Evolutionary conservation across 257 asterid species (phyloP), one percentile per base, ranked within the genome.

Genomic region (Plectranthus barbatus): DNA sequence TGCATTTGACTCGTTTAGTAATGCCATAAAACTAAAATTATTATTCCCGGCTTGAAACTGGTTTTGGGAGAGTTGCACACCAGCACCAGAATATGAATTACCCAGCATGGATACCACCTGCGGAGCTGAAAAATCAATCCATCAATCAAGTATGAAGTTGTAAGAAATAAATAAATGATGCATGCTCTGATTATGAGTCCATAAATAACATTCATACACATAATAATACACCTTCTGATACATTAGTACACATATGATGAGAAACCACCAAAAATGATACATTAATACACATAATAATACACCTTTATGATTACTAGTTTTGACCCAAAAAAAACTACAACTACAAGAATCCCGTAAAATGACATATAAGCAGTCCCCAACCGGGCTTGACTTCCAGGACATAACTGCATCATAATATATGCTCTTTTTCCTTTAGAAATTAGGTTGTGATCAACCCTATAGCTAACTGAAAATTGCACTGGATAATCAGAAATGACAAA

Each of bases 61-160:
- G 70, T 82, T 88, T 77, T 84, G 95, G 29, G 94, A 80, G 40
- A 85, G 85, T 14, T 91, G 90, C 64, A 78, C 94, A 71, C 95
- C 92, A 77, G 80, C 77, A 74, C 83, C 74, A 69, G 88, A 71
- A 80, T 85, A 83, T 56, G 93, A 77, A 77, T 77, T 86, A 15
- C 84, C 86, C 36, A 86, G 86, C 94, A 88, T 85, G 57, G 90
- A 79, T 18, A 85, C 86, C 79, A 90, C 81, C 86, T 87, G 97
- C 6, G 96, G 96, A 79, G 87, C 91, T 82, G 95, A 79, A 74
- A 77, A 62, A 42, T 60, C 66, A 52, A 75, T 71, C 29, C 62
- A 71, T 73, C 70, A 79, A 34, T 69, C 65, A 66, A 60, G 67
- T 15, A 31, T 31, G 36, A 31, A 34, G 51, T 57, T 29, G 4